Conservation (phyloP, 1,284 basidiomycete species). For the Tranzscheliella williamsii region DNA sequence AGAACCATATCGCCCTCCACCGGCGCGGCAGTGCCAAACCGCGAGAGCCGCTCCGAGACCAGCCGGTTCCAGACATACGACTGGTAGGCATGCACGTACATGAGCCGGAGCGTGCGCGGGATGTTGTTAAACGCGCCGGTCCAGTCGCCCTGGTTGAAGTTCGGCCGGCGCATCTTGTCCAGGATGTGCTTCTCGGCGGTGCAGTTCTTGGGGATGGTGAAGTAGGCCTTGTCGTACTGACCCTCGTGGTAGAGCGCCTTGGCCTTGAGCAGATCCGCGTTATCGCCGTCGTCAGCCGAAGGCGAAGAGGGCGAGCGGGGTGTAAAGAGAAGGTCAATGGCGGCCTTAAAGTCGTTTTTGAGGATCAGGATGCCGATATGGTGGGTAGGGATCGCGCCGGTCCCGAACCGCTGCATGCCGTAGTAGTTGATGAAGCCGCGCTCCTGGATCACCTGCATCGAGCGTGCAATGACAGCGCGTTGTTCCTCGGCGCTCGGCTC, state of each 20-base stretch:
- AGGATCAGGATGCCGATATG: slow-evolving; percentile 87
- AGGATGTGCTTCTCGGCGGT: slow-evolving; percentile 90
- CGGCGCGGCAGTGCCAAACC: slow-evolving; percentile 74
- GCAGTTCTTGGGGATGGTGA: slow-evolving; percentile 83
- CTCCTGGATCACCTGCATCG: slow-evolving; percentile 77
- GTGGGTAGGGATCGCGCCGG: slow-evolving; percentile 92
- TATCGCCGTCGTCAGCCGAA: slow-evolving; percentile 25
- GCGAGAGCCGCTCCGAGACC: slow-evolving; percentile 84
- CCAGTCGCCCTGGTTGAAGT: slow-evolving; percentile 38
- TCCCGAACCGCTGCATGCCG: slow-evolving; percentile 99
- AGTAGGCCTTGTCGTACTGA: slow-evolving; percentile 68
- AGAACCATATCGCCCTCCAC: slow-evolving; percentile 74
- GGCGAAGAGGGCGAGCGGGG: slow-evolving; percentile 14
- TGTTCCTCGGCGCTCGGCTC: slow-evolving; percentile 2
- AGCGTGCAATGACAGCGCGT: slow-evolving; percentile 68
- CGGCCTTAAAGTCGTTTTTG: slow-evolving; percentile 70
- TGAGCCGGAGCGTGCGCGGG: slow-evolving; percentile 76
- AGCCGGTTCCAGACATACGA: slow-evolving; percentile 98
- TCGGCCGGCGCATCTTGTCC: slow-evolving; percentile 73
- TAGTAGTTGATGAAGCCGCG: slow-evolving; percentile 98
- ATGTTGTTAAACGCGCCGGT: slow-evolving; percentile 40
- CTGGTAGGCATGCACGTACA: slow-evolving; percentile 99
- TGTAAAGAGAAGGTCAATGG: slow-evolving; percentile 43
- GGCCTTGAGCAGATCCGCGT: slow-evolving; percentile 20
- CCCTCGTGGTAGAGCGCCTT: slow-evolving; percentile 33